Percentiles rank a stretch among this genome's conserved stretches.
Conservation (phyloP, 345 rosid species). For the Viola odorata region DNA sequence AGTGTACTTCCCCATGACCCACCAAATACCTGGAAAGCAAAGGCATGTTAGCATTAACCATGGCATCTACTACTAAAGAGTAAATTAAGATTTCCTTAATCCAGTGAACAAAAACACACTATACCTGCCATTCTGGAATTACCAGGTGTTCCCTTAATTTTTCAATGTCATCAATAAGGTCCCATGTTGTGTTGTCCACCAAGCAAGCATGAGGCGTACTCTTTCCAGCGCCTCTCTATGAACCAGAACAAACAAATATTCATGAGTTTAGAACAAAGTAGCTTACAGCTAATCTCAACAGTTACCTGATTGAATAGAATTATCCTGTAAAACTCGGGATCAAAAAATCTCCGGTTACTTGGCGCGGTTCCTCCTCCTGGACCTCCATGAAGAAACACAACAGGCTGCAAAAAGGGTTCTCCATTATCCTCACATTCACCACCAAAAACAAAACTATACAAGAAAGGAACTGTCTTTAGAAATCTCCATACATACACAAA, state of each 20-base stretch:
- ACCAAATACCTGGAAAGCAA: slow-evolving; percentile 65
- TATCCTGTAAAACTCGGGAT: slow-evolving; percentile 76
- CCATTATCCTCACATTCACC: background rate
- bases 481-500: background rate
- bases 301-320: slow-evolving; percentile 83
- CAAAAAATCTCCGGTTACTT: slow-evolving; percentile 72
- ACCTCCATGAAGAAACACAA: slow-evolving; percentile 93
- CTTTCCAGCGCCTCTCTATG: slow-evolving; percentile 87
- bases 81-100: background rate
- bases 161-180: slow-evolving; percentile 76
- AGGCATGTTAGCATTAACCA: background rate
- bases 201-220: slow-evolving; percentile 97
- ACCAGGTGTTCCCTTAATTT: slow-evolving; percentile 71
- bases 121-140: slow-evolving; percentile 92
- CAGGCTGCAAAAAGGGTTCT: slow-evolving; percentile 53
- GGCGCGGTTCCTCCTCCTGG: slow-evolving; percentile 97
- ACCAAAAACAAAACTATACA: background rate
- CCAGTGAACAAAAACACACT: background rate
- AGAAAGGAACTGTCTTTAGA: background rate
- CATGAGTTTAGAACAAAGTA: background rate
- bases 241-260: background rate
- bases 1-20: slow-evolving; percentile 99
- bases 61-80: slow-evolving; percentile 2
- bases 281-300: background rate
- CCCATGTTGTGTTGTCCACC: slow-evolving; percentile 89